Evolutionary conservation across 2,329 filamentous ascomycete genomes (phyloP), one percentile per base, ranked within the genome.

Genomic region (Hypoxylon sp.): DNA sequence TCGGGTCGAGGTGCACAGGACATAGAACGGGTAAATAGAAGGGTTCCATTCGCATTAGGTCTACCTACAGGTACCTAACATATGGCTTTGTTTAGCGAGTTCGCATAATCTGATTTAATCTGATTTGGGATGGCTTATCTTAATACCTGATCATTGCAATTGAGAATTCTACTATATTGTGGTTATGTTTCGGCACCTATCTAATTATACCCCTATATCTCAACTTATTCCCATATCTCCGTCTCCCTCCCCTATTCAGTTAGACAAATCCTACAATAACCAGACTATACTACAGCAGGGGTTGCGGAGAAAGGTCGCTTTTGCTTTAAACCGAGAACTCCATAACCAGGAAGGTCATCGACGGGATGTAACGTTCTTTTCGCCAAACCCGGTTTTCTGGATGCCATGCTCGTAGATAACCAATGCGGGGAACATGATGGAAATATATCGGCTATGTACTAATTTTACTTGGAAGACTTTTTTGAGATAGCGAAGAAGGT

Each of bases 311-410:
- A 46, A 49, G n/a, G 11, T 45, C 51, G 36, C 25, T 36, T 25
- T 55, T 6, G 49, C 19, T 50, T 65, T 63, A 41, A 60, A 25
- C 59, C 21, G 41, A 32, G 28, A 30, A 46, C 23, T 14, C 34
- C 48, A 48, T 45, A 55, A 34, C 56, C 19, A 41, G 63, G 45
- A 38, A 59, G 50, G 55, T 46, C 48, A 2, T 60, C 28, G n/a
- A 60, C 49, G 50, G 49, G 38, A 70, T 70, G 67, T 67, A 67
- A 70, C 67, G 43, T 57, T 69, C 67, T 62, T 62, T 52, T 38
- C 23, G 30, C 49, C 21, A 57, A 61, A 48, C 53, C 58, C 43
- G 58, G 53, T 55, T 68, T 58, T 38, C 36, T 17, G 36, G 36
- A 28, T 41, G 17, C 34, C 51, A 17, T 28, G 49, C 36, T 55